phyloP scores from a whole-genome alignment of 2,329 filamentous ascomycete genomes.

The Alternaria arbusti region DNA sequence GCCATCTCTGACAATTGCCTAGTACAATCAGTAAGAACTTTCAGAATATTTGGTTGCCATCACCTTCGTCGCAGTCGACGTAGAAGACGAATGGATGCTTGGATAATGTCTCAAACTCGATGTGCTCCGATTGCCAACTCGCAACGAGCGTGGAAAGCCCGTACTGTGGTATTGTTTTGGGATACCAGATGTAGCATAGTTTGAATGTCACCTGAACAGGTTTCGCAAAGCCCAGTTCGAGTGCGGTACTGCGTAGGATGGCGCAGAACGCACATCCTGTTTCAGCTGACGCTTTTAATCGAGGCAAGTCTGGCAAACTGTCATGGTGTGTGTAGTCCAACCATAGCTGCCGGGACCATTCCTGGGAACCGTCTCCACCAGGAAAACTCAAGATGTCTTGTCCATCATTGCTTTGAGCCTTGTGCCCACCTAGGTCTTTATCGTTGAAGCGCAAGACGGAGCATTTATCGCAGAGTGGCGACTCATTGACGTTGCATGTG shows the following conservation, averaged over 20 bases:
- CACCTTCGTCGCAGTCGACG: not conserved
- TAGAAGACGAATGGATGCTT: too few relatives aligned
- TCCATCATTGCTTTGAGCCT: not conserved
- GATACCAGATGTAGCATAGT: too few relatives aligned
- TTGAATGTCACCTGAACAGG: not conserved
- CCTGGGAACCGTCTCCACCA: too few relatives aligned
- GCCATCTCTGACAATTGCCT: not conserved
- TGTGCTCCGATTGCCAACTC: too few relatives aligned
- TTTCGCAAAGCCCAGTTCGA: accelerated
- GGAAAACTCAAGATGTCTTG: not conserved
- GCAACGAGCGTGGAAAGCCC: too few relatives aligned
- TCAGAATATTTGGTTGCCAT: too few relatives aligned
- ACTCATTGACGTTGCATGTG: not conserved
- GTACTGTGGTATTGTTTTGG: too few relatives aligned
- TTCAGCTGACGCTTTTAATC: not conserved
- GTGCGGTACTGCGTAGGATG: not conserved
- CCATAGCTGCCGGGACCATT: too few relatives aligned
- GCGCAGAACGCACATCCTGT: not conserved
- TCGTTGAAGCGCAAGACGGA: not conserved
- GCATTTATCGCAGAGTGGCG: not conserved
- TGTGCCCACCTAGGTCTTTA: not conserved
- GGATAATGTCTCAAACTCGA: too few relatives aligned
- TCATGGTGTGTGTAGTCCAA: accelerated
- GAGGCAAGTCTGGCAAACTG: not conserved
- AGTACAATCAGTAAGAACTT: not conserved